Percentiles rank a stretch among this genome's conserved stretches.
Conservation (phyloP, 495 filamentous ascomycete species). For the Trypethelium eluteriae region DNA sequence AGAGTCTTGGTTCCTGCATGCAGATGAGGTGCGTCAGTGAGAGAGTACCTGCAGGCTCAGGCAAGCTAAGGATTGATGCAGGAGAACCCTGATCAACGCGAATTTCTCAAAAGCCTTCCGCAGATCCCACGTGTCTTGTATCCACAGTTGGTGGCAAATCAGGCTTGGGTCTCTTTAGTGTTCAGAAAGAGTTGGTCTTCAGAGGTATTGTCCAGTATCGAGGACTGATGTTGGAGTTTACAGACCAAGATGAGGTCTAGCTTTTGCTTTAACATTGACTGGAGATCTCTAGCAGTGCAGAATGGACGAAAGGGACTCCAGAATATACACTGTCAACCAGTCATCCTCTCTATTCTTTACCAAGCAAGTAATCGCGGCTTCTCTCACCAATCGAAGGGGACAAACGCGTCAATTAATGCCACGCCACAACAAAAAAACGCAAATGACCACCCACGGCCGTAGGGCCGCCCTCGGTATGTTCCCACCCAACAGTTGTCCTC, state of each 20-base stretch:
- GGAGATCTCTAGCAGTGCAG: background rate
- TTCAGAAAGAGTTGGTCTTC: background rate
- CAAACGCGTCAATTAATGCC: constrained; percentile 9
- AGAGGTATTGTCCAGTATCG: background rate
- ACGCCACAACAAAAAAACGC: constrained; percentile 7
- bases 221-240: background rate
- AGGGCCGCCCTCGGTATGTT: background rate
- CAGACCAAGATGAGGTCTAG: background rate
- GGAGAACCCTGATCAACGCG: constrained; percentile 5
- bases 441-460: constrained; percentile 4
- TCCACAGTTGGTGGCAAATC: background rate
- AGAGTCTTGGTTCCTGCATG: background rate
- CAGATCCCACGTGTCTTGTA: background rate
- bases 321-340: background rate
- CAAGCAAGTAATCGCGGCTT: background rate
- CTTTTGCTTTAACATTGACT: background rate
- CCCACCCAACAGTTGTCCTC: background rate
- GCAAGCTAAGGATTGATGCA: constrained; percentile 8
- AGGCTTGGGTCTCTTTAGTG: background rate
- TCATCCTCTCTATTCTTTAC: background rate
- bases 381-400: constrained; percentile 7
- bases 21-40: background rate
- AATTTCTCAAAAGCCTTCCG: background rate
- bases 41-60: background rate
- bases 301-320: background rate